A percentile compares a stretch with the other conserved stretches of the same genome.
phyloP scores from a whole-genome alignment of 2,329 filamentous ascomycete genomes.

The Colletotrichum chlorophyti region DNA sequence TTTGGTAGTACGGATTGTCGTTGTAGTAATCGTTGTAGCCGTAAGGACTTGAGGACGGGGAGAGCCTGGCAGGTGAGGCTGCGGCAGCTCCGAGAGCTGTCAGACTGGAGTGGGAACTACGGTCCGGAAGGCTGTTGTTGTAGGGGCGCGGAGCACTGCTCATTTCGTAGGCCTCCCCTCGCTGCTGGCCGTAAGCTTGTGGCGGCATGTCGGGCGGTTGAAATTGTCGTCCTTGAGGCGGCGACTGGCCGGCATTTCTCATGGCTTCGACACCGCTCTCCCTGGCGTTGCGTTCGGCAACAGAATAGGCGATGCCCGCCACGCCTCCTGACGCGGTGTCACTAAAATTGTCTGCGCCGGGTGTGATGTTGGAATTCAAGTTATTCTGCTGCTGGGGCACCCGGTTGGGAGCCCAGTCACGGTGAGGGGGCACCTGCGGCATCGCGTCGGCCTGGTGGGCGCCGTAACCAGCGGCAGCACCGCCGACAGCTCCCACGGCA shows the following conservation, averaged over 20 bases:
- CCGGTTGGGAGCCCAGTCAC: constrained; percentile 16
- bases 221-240: constrained; percentile 34
- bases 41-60: constrained; percentile 57
- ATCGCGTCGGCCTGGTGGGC: constrained; percentile 3
- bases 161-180: constrained; percentile 33
- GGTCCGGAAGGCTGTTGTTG: constrained; percentile 33
- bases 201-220: constrained; percentile 31
- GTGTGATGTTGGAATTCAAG: constrained; percentile 55
- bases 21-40: constrained; percentile 56
- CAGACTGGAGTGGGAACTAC: constrained; percentile 51
- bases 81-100: constrained; percentile 45
- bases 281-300: constrained; percentile 69
- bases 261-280: constrained; percentile 71
- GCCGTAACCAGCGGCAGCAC: constrained; percentile 32
- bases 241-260: constrained; percentile 43
- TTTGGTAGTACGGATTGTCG: constrained; percentile 72
- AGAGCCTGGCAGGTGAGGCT: constrained; percentile 41
- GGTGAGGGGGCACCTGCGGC: constrained; percentile 19
- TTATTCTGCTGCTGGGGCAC: constrained; percentile 26
- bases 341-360: constrained; percentile 73
- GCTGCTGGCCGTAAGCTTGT: constrained; percentile 29
- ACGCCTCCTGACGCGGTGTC: constrained; percentile 69
- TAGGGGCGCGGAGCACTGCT: constrained; percentile 17
- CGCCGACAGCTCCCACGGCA: constrained; percentile 31
- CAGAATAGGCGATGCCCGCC: constrained; percentile 69